Evolutionary conservation across 2,329 filamentous ascomycete species (phyloP), one percentile per base, ranked within the genome.

Genomic region (Paraconiothyrium sp.): DNA sequence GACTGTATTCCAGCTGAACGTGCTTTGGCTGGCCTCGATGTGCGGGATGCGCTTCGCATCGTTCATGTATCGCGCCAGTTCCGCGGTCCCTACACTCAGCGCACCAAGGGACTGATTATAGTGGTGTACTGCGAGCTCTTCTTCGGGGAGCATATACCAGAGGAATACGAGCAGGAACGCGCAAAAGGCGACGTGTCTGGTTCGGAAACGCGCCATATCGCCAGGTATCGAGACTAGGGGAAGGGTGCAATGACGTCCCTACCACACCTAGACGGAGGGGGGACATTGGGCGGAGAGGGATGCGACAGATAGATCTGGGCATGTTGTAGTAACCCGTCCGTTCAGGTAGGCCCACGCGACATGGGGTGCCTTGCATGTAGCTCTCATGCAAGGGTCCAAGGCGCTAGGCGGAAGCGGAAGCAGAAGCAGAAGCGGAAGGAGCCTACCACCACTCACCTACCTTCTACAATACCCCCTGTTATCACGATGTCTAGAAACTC

Each of bases 41-140:
- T 55, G 56, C 10, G 72, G 72, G 8, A 72, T 55, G 2, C 65
- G 54, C 9, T 60, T 57, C 0, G 61, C 67, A 50, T 75, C 70
- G 59, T 77, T 77, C 75, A 77, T 77, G 54, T 75, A 73, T 20
- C 63, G 66, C 34, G 72, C 75, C 44, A 76, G 57, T n/a, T 50
- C 58, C 9, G 51, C 54, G 10, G 74, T 74, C 7, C 68, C 67
- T n/a, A 60, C 59, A 37, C 68, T 60, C 3, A 64, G 62, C 30
- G 55, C 61, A 54, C 61, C 51, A 8, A 48, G 51, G 27, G 41
- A 50, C 10, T 49, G 56, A 5, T 48, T 54, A n/a, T 63, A 22
- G 49, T 51, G 65, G 27, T 65, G 44, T 7, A 66, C 37, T 5
- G 62, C 47, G 32, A 56, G 49, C 34, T 68, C 41, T 32, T 72